A percentile compares a stretch with the other conserved stretches of the same genome.
Conservation (phyloP, 169 alveolate genomes). For the Blepharisma undulans region DNA sequence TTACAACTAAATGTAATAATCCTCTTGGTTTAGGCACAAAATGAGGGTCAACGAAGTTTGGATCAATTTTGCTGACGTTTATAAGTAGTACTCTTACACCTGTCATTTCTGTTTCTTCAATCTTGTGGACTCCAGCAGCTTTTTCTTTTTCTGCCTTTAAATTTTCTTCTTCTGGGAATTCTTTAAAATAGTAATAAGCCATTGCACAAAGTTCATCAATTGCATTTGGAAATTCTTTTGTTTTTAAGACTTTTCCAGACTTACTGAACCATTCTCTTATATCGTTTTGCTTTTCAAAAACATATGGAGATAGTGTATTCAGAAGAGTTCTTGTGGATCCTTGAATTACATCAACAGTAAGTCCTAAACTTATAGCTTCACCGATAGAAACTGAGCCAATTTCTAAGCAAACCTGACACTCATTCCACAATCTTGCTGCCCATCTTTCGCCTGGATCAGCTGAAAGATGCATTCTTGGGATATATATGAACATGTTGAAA, state of each 20-base stretch:
- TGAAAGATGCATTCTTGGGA: background rate
- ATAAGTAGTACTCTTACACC: constrained; percentile 32
- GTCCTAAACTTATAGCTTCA: constrained; percentile 31
- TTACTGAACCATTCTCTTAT: constrained; percentile 27
- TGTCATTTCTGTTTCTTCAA: constrained; percentile 41
- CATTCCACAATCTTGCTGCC: constrained; percentile 37
- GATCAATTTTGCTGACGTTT: constrained; percentile 27
- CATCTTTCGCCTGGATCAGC: constrained; percentile 30
- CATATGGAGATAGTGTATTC: constrained; percentile 9
- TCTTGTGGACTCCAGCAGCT: constrained; percentile 18
- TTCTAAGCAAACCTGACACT: background rate
- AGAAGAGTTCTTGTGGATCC: constrained; percentile 40
- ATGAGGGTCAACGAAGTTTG: background rate
- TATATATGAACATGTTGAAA: background rate
- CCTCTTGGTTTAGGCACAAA: background rate
- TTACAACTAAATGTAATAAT: background rate
- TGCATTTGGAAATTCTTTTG: constrained; percentile 2
- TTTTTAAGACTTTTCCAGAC: background rate
- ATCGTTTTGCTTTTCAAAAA: background rate
- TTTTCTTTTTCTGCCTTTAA: constrained; percentile 7
- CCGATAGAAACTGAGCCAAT: background rate
- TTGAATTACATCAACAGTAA: constrained; percentile 41
- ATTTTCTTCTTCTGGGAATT: constrained; percentile 27
- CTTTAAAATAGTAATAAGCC: constrained; percentile 35
- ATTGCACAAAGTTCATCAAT: constrained; percentile 37